Conservation (phyloP, 768 basidiomycete species). For the Gyrodon lividus region DNA sequence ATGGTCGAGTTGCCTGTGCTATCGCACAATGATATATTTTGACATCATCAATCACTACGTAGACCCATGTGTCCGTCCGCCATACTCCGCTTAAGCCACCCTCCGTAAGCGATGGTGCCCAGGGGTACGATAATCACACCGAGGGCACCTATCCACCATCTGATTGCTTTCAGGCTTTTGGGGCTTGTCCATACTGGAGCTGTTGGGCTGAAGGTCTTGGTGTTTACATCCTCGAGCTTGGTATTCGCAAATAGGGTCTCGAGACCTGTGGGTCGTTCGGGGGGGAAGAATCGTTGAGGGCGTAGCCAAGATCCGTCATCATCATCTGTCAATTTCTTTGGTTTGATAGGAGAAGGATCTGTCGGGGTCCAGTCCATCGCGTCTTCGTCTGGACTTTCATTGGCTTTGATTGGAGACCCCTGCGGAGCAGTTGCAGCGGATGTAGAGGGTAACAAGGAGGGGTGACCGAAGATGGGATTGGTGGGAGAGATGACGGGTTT, state of each 20-base stretch:
- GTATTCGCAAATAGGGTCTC: conserved; percentile 68
- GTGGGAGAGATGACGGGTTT: conserved; percentile 50
- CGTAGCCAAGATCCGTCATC: conserved; percentile 54
- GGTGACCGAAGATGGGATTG: conserved; percentile 67
- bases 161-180: conserved; percentile 2
- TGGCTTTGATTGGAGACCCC: conserved; percentile 24
- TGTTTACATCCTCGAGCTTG: conserved; percentile 47
- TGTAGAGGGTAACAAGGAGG: conserved; percentile 48
- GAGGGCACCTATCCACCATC: conserved; percentile 12
- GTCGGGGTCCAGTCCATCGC: conserved; percentile 75
- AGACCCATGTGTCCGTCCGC: neutral
- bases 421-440: conserved; percentile 27
- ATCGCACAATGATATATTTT: neutral
- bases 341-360: conserved; percentile 26
- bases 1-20: neutral
- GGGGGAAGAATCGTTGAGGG: conserved; percentile 75
- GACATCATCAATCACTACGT: conserved; percentile 14
- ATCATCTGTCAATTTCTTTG: conserved; percentile 22
- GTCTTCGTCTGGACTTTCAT: conserved; percentile 34
- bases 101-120: conserved; percentile 18
- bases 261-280: conserved; percentile 74
- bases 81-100: conserved; percentile 23
- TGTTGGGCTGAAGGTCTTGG: neutral
- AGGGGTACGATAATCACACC: conserved; percentile 20
- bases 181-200: neutral